Evolutionary conservation across 768 basidiomycete genomes (phyloP).

Genomic region (Suillus luteus): DNA sequence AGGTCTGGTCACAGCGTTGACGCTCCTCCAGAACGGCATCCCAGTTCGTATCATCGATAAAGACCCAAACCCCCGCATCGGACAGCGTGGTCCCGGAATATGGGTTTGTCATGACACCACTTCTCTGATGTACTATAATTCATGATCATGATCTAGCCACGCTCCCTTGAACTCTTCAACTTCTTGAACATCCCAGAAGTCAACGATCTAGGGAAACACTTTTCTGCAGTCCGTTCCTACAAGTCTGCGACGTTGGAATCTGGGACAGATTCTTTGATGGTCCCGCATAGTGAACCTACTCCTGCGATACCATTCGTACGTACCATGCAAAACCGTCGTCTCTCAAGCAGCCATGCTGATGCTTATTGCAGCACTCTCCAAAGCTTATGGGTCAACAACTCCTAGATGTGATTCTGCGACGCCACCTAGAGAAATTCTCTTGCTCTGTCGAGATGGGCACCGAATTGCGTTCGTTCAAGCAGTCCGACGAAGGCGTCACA

Average conservation of each 20-base stretch:
- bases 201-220: conserved; percentile 29
- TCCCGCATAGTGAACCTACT: conserved; percentile 20
- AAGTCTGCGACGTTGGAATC: conserved; percentile 16
- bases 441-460: conserved; percentile 39
- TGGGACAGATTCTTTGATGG: conserved; percentile 14
- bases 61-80: conserved; percentile 31
- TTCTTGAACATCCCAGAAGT: conserved; percentile 41
- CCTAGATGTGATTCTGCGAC: conserved; percentile 31
- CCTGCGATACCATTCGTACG: conserved; percentile 30
- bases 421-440: conserved; percentile 22
- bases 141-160: conserved; percentile 37
- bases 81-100: conserved; percentile 41
- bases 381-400: conserved; percentile 24
- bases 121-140: not conserved
- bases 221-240: conserved; percentile 36
- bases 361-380: conserved; percentile 14
- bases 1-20: conserved; percentile 45
- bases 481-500: conserved; percentile 32
- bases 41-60: conserved; percentile 16
- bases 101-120: conserved; percentile 26
- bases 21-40: conserved; percentile 36
- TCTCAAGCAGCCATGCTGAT: not conserved
- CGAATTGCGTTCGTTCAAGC: conserved; percentile 38
- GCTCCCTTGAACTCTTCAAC: conserved; percentile 43
- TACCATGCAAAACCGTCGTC: not conserved